A percentile compares a stretch with the other conserved stretches of the same genome.
Evolutionary conservation across 140 eudicot species (phyloP).

Genomic region (Anethum foeniculum): DNA sequence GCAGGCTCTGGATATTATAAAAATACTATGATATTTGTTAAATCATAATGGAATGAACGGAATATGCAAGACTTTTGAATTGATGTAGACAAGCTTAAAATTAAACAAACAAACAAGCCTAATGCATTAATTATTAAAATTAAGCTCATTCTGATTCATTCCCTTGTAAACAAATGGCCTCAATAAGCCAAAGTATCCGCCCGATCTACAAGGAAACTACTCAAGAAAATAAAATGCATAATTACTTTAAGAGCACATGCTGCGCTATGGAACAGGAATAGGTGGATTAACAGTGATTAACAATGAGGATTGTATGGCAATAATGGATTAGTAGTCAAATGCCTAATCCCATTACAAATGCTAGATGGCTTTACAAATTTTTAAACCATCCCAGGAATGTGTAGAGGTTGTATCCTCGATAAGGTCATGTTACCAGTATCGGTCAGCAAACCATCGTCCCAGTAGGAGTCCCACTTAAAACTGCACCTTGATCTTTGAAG

Average conservation of each 20-base stretch:
- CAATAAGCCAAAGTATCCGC: neutral
- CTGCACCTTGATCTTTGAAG: constrained; percentile 19
- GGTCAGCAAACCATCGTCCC: constrained; percentile 5
- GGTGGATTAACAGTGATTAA: neutral
- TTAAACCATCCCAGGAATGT: constrained; percentile 28
- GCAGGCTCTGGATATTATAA: neutral
- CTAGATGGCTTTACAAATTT: constrained; percentile 24
- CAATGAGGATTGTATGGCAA: constrained; percentile 18
- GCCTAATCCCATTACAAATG: constrained; percentile 31
- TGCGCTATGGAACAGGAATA: neutral
- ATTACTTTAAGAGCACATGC: neutral
- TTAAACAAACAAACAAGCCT: neutral
- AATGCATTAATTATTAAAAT: no score
- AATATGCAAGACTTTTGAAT: neutral
- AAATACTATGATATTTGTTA: neutral
- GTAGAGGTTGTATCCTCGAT: constrained; percentile 18
- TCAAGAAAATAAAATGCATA: neutral
- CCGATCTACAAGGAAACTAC: neutral
- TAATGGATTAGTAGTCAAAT: constrained; percentile 18
- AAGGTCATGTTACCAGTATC: constrained; percentile 22
- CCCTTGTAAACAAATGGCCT: neutral
- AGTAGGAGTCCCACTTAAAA: constrained; percentile 6
- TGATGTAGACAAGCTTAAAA: neutral
- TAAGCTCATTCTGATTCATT: no score
- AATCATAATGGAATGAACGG: neutral